Evolutionary conservation across 768 basidiomycete genomes (phyloP).

Genomic region (Porpolomopsis calyptriformis): DNA sequence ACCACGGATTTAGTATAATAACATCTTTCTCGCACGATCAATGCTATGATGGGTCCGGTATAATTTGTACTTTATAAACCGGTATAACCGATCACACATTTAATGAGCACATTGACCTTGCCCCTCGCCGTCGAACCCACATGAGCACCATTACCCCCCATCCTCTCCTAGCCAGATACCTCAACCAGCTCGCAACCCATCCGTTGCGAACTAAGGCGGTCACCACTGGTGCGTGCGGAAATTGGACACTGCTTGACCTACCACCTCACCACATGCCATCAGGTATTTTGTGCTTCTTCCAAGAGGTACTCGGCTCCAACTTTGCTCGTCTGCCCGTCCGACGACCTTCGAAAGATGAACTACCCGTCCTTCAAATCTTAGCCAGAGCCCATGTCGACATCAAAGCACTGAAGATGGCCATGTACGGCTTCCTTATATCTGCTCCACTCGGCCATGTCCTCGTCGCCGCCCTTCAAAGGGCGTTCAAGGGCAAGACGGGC

Average conservation of each 20-base stretch:
- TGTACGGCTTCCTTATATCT: slow-evolving; percentile 76
- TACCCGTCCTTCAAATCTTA: slow-evolving; percentile 40
- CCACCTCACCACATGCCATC: not conserved
- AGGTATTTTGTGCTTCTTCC: slow-evolving; percentile 54
- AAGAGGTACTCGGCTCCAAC: slow-evolving; percentile 73
- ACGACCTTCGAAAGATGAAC: slow-evolving; percentile 41
- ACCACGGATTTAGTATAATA: no score
- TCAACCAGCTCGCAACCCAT: slow-evolving; percentile 51
- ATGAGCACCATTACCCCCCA: slow-evolving; percentile 31
- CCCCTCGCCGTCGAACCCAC: no score
- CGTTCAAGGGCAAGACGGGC: slow-evolving; percentile 65
- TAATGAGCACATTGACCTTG: no score
- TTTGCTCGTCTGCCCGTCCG: slow-evolving; percentile 50
- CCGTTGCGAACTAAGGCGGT: slow-evolving; percentile 75
- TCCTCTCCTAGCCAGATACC: slow-evolving; percentile 58
- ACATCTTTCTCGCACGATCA: no score
- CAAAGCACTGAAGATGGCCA: slow-evolving; percentile 73
- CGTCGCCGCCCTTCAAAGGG: slow-evolving; percentile 59
- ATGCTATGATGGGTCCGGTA: no score
- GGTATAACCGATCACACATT: no score
- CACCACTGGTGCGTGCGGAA: slow-evolving; percentile 46
- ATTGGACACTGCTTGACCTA: not conserved
- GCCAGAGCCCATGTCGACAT: slow-evolving; percentile 49
- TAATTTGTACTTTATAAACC: no score
- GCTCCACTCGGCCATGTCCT: slow-evolving; percentile 74